Evolutionary conservation across 179 eudicot species (phyloP).

Genomic region (Beta macrorhiza): DNA sequence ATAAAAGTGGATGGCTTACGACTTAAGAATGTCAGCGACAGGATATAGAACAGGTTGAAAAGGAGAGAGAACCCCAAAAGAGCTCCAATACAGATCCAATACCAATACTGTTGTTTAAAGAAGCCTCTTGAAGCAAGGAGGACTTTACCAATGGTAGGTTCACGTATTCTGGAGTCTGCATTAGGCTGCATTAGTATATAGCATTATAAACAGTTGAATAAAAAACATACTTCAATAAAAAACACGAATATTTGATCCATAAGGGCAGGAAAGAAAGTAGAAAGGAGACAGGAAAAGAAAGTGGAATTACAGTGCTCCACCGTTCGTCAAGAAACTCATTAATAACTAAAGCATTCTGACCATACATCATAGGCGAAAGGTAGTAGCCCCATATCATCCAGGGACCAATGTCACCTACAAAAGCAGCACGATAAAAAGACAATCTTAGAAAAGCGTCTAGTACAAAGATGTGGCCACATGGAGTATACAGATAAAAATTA

Average conservation of each 20-base stretch:
- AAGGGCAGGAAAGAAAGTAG: neutral
- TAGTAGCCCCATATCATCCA: slow-evolving; percentile 94
- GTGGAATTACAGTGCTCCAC: slow-evolving; percentile 57
- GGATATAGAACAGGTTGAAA: slow-evolving; percentile 59
- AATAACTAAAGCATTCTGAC: slow-evolving; percentile 72
- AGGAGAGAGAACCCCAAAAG: slow-evolving; percentile 66
- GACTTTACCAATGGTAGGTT: slow-evolving; percentile 59
- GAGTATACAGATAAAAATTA: neutral
- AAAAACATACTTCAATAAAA: too few relatives aligned
- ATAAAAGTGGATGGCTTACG: slow-evolving; percentile 43
- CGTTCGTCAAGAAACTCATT: slow-evolving; percentile 78
- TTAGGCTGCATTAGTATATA: slow-evolving; percentile 47
- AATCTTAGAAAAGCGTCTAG: neutral
- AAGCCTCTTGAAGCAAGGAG: slow-evolving; percentile 66
- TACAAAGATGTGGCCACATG: slow-evolving; percentile 7
- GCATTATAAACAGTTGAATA: slow-evolving; percentile 4
- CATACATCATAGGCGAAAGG: slow-evolving; percentile 84
- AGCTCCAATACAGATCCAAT: slow-evolving; percentile 61
- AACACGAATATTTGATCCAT: neutral
- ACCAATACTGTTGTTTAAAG: slow-evolving; percentile 47
- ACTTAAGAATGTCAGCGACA: slow-evolving; percentile 49
- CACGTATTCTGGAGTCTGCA: slow-evolving; percentile 48
- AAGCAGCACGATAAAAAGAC: neutral
- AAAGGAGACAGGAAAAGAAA: neutral
- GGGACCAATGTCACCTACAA: slow-evolving; percentile 69